Conservation (phyloP, 805 yeast species). For the Lachancea sp. region DNA sequence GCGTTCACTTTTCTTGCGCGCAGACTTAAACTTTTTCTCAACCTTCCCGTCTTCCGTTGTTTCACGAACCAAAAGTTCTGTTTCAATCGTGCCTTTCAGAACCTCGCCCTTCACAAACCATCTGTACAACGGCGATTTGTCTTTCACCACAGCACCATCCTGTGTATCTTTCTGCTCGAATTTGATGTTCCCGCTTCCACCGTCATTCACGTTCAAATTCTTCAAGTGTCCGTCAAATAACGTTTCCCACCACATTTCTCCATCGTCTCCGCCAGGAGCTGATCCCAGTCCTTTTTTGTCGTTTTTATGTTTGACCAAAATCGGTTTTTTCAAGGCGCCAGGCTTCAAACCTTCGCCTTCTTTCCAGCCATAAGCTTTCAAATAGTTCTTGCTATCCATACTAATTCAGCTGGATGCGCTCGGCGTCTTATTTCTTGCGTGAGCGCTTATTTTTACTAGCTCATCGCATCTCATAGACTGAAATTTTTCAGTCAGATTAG, state of each 20-base stretch:
- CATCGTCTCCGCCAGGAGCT: slow-evolving; percentile 54
- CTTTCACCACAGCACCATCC: slow-evolving; percentile 42
- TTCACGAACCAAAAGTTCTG: slow-evolving; percentile 17
- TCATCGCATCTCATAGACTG: slow-evolving; percentile 6
- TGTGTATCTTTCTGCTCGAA: slow-evolving; percentile 49
- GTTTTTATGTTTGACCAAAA: slow-evolving; percentile 81
- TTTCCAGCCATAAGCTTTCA: slow-evolving; percentile 80
- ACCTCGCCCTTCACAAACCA: slow-evolving; percentile 89
- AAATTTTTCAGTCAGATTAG: background rate
- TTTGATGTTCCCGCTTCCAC: slow-evolving; percentile 35
- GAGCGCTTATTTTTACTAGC: background rate
- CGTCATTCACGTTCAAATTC: slow-evolving; percentile 51
- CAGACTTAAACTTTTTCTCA: slow-evolving; percentile 3
- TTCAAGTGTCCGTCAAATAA: slow-evolving; percentile 90
- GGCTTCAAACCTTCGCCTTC: slow-evolving; percentile 79
- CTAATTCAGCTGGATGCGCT: background rate
- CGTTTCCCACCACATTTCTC: slow-evolving; percentile 96
- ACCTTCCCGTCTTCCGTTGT: slow-evolving; percentile 6
- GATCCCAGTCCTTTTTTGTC: slow-evolving; percentile 90
- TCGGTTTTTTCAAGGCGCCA: slow-evolving; percentile 81
- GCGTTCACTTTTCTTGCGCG: no score
- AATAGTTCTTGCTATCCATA: slow-evolving; percentile 73
- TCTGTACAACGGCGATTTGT: slow-evolving; percentile 66
- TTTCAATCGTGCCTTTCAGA: slow-evolving; percentile 65
- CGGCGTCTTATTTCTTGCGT: slow-evolving; percentile 23